phyloP scores from a whole-genome alignment of 192 early-diverging fungal genomes.

The Gigaspora rosea region DNA sequence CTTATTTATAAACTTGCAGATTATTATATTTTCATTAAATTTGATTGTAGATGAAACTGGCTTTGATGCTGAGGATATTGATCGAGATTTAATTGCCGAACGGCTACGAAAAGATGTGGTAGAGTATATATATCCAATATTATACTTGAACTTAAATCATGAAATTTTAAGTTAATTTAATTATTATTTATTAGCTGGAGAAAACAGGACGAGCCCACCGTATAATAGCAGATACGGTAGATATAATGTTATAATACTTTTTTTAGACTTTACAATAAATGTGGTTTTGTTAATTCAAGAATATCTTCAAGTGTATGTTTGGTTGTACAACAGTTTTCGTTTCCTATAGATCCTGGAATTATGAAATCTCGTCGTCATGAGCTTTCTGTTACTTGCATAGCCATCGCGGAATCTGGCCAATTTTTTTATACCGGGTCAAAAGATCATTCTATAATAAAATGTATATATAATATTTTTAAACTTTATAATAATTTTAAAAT shows the following conservation, averaged over 20 bases:
- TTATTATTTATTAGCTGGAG: constrained; percentile 47
- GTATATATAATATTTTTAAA: constrained; percentile 37
- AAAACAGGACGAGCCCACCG: constrained; percentile 52
- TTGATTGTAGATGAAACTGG: constrained; percentile 61
- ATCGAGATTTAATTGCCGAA: constrained; percentile 89
- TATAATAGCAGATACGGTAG: constrained; percentile 58
- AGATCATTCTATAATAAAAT: constrained; percentile 93
- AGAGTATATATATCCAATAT: constrained; percentile 21
- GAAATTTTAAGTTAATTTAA: neutral
- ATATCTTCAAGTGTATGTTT: constrained; percentile 36
- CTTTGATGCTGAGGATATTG: constrained; percentile 90
- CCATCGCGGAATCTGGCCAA: constrained; percentile 63
- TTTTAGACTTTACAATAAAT: neutral
- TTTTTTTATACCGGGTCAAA: constrained; percentile 87
- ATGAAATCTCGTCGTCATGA: constrained; percentile 65
- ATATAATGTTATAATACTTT: neutral
- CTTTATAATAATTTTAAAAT: neutral
- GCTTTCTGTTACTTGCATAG: constrained; percentile 81
- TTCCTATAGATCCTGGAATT: constrained; percentile 42
- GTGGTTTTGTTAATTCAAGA: constrained; percentile 28
- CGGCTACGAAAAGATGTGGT: constrained; percentile 81
- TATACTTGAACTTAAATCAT: neutral
- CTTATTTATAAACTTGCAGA: constrained; percentile 21
- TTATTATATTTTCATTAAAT: neutral
- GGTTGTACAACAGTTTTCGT: constrained; percentile 39